Evolutionary conservation across 2,329 filamentous ascomycete genomes (phyloP), one percentile per base, ranked within the genome.

Genomic region (Colletotrichum sp.): DNA sequence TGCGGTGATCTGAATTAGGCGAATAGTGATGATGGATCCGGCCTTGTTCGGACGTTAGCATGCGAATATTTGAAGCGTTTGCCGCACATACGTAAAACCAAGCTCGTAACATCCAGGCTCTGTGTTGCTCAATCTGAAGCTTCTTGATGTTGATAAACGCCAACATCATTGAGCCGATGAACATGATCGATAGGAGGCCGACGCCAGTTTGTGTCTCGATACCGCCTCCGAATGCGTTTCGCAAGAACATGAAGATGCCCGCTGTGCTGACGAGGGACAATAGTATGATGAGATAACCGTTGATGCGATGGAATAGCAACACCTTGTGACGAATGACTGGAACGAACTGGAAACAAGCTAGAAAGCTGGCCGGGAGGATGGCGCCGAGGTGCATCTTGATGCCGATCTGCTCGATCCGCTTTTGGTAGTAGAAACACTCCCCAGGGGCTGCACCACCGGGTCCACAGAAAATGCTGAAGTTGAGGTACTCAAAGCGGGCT

Each of bases 61-160:
- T 16, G 2, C 3, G 27, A 22, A 2, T 1, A 13, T 25, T 13
- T 22, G 13, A 5, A 12, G 9, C 1, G 27, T 18, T 13, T 43
- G 6, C 7, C n/a, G 15, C 16, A 43, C 84, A 68, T 76, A 88
- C 85, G 74, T 88, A 88, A 39, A 88, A 83, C 88, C 88, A 89
- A 5, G 88, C 85, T 27, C 91, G 81, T 27, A 93, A 78, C 91
- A 93, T 93, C 91, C 91, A 93, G 3, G 90, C 89, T 2, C 91
- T 86, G 76, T 93, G 91, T 78, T 93, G 88, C 34, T 92, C 90
- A 60, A 94, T 90, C 78, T 93, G 91, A 3, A 93, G 81, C 3
- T 85, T 83, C 80, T 90, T 92, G 81, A 93, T 88, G 76, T 92
- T 92, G 80, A 88, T 84, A 28, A 87, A 89, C 1, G 90, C 89